A percentile compares a stretch with the other conserved stretches of the same genome.
phyloP scores from a whole-genome alignment of 2,329 filamentous ascomycete genomes.

The Penicillium olsonii region DNA sequence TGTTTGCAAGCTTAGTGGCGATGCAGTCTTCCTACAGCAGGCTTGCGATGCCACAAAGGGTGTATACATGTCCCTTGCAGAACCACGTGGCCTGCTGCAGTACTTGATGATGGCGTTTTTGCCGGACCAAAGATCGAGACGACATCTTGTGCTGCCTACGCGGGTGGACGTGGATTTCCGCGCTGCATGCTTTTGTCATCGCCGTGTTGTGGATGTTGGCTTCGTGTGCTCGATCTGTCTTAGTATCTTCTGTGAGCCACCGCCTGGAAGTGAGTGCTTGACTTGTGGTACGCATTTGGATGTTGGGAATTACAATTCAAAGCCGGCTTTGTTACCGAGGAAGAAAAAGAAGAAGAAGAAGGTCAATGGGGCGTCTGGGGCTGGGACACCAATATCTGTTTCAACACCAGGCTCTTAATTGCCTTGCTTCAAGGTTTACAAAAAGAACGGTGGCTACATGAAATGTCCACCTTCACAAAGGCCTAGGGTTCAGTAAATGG shows the following conservation, averaged over 20 bases:
- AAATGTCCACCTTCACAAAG: not conserved
- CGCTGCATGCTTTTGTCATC: constrained; percentile 97
- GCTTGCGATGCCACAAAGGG: constrained; percentile 74
- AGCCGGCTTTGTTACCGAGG: constrained; percentile 71
- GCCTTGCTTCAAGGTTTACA: not conserved
- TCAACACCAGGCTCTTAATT: constrained; percentile 31
- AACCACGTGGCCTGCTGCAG: constrained; percentile 74
- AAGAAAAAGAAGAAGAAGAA: constrained; percentile 78
- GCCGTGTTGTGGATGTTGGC: constrained; percentile 84
- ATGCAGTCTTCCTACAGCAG: constrained; percentile 92
- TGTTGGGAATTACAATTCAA: constrained; percentile 74
- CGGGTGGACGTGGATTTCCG: constrained; percentile 91
- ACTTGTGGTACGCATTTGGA: constrained; percentile 79
- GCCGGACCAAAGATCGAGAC: constrained; percentile 66
- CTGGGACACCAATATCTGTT: constrained; percentile 60
- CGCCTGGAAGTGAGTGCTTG: constrained; percentile 68
- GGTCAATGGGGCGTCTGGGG: constrained; percentile 46
- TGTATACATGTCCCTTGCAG: constrained; percentile 65
- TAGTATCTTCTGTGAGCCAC: constrained; percentile 80
- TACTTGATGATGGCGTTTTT: constrained; percentile 94
- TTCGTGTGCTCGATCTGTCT: constrained; percentile 97
- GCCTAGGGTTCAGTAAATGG: not conserved
- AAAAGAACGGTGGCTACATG: too few relatives aligned
- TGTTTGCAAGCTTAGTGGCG: constrained; percentile 80
- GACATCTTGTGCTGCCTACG: constrained; percentile 73